These are phyloP conservation scores for Tolypocladium endophyticum DNA, from an alignment of 2,329 filamentous ascomycete genomes.

Conservation along the genomic window DNA sequence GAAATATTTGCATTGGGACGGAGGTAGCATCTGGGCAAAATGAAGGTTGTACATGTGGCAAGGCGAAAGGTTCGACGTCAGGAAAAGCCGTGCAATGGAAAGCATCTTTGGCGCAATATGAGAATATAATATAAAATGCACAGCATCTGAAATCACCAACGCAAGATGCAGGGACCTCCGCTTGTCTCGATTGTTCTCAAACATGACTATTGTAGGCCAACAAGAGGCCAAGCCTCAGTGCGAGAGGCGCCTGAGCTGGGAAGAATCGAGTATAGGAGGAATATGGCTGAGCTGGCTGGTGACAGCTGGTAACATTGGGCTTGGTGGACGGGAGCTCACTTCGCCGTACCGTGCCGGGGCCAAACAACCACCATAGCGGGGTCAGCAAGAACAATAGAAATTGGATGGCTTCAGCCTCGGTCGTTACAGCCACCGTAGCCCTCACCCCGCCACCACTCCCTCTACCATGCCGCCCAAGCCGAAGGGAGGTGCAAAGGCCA, in stretches of 20 bases:
- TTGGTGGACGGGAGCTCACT: neutral
- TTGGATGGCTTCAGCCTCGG: neutral
- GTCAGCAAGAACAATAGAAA: constrained; percentile 5
- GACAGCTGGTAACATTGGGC: neutral
- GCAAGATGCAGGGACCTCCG: neutral
- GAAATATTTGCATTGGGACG: neutral
- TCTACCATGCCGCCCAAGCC: constrained; percentile 13
- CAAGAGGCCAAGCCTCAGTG: neutral
- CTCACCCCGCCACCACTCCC: neutral
- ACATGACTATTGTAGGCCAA: neutral
- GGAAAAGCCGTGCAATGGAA: neutral
- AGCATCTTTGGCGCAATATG: neutral
- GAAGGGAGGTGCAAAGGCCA: constrained; percentile 10
- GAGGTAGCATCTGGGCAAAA: neutral
- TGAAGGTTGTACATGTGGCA: neutral
- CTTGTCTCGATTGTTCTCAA: neutral
- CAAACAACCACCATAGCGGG: neutral
- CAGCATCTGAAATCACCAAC: neutral
- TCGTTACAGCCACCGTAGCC: neutral
- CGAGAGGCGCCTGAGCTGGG: neutral
- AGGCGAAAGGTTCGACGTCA: neutral
- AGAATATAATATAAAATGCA: neutral
- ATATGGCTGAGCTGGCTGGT: neutral
- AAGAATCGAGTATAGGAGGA: neutral
- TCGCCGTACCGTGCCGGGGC: neutral